A percentile compares a stretch with the other conserved stretches of the same genome.
Conservation (phyloP, 2,329 filamentous ascomycete genomes). For the Sporothrix humicola region DNA sequence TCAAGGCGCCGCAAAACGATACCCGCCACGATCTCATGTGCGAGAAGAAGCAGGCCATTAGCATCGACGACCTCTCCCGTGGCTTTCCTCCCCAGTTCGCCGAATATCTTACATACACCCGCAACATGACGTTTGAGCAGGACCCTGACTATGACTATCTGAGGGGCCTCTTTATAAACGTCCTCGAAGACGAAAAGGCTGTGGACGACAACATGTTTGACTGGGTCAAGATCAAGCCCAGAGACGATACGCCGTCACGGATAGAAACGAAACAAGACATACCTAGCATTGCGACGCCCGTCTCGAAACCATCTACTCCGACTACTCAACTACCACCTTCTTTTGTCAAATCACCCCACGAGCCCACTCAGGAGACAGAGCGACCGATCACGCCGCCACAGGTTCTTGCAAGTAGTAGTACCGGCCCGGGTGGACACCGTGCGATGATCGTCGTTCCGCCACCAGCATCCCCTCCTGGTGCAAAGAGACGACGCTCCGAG, state of each 20-base stretch:
- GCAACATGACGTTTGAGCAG: constrained; percentile 96
- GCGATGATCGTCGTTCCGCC: constrained; percentile 6
- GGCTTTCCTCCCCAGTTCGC: constrained; percentile 95
- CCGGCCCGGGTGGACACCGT: constrained; percentile 50
- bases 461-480: constrained; percentile 32
- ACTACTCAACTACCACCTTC: not conserved
- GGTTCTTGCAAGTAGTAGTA: constrained; percentile 70
- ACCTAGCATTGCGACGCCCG: not conserved
- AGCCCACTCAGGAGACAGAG: not conserved
- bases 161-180: constrained; percentile 91
- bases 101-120: constrained; percentile 95
- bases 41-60: constrained; percentile 98
- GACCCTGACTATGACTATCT: constrained; percentile 98
- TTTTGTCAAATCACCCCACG: not conserved
- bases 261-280: not conserved
- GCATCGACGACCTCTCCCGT: constrained; percentile 94
- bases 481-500: constrained; percentile 36
- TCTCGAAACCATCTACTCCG: not conserved
- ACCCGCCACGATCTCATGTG: constrained; percentile 99
- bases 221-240: constrained; percentile 89
- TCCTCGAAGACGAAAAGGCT: constrained; percentile 88
- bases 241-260: constrained; percentile 78
- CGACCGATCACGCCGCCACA: constrained; percentile 20
- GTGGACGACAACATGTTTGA: constrained; percentile 97
- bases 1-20: constrained; percentile 77